Base-by-base conservation (phyloP, 1,284 basidiomycete species). In the Fomitiporia mediterranea region DNA sequence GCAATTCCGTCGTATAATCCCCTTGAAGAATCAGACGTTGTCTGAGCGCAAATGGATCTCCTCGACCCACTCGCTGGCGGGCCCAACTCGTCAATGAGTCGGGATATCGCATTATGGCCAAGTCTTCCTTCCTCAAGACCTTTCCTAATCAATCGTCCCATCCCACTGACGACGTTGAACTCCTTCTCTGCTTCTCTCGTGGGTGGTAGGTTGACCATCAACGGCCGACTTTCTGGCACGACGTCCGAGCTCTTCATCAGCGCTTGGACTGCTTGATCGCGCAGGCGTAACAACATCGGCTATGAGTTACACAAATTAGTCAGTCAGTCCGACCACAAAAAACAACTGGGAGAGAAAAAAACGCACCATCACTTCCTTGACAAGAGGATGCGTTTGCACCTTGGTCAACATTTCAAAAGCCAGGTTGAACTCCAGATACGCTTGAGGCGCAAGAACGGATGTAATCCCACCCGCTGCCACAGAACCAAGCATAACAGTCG, bases 341-440 rank as follows among this genome's bases (percentile, higher is more conserved):
- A 34, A 32, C 21, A 6, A 6, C n/a, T n/a, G n/a, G 6, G 21
- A 8, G 19, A 2, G n/a, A 28, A 32, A 5, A 34, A 47, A 8
- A 51, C 57, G 28, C 25, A 58, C 57, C 38, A 58, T n/a, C 17
- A 40, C 30, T 17, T 38, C 35, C 47, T 54, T 50, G 17, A 54
- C 30, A 37, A 54, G 52, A 8, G 57, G 44, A 32, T 58, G 57
- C 13, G 37, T 53, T 19, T 63, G 62, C 9, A 55, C 53, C 23
- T 51, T 61, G 39, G 34, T 59, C 57, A 53, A 64, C 28, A 62
- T 44, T n/a, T 55, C 56, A 37, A 61, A 58, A 4, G 63, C 57
- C 3, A 58, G 55, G 35, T 62, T 60, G 9, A 65, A 55, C 47
- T 63, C 62, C 5, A 47, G 51, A 49, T 59, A 60, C 2, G 62